Conservation (phyloP, 2,329 filamentous ascomycete species). For the Mycosphaerella arachidis region DNA sequence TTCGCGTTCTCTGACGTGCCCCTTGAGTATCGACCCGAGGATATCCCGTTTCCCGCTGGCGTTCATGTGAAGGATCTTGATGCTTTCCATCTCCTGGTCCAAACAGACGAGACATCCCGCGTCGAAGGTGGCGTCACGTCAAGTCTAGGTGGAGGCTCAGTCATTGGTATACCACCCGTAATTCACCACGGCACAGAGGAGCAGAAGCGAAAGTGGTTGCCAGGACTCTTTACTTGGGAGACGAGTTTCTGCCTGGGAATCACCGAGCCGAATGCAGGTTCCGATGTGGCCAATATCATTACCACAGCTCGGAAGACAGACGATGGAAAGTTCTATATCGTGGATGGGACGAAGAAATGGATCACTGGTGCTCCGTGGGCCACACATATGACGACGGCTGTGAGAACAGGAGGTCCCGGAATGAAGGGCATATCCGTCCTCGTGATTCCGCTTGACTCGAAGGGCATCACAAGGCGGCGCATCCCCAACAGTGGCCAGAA, state of each 20-base stretch:
- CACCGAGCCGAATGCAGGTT: conserved; percentile 59
- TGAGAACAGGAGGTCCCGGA: conserved; percentile 55
- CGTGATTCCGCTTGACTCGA: conserved; percentile 49
- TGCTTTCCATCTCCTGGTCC: conserved; percentile 48
- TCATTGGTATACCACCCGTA: conserved; percentile 61
- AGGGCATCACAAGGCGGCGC: conserved; percentile 50
- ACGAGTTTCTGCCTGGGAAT: conserved; percentile 61
- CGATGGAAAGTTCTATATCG: conserved; percentile 52
- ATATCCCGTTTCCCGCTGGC: conserved; percentile 41
- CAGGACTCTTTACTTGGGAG: conserved; percentile 54
- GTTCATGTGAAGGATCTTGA: conserved; percentile 50
- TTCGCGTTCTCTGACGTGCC: conserved; percentile 44
- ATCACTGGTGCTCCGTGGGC: conserved; percentile 53
- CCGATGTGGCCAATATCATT: conserved; percentile 57
- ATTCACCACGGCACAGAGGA: conserved; percentile 57
- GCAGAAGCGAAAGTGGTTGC: conserved; percentile 57
- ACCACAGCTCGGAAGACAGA: conserved; percentile 50
- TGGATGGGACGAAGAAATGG: conserved; percentile 59
- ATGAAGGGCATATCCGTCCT: conserved; percentile 53
- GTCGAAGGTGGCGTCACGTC: conserved; percentile 51
- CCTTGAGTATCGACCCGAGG: conserved; percentile 39
- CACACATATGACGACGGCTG: conserved; percentile 49
- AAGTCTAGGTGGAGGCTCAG: conserved; percentile 55
- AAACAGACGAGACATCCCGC: conserved; percentile 30
- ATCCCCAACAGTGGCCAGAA: conserved; percentile 65